Evolutionary conservation across 176 grass and related monocot species (phyloP).

Genomic region (Eragrostis nindensis): DNA sequence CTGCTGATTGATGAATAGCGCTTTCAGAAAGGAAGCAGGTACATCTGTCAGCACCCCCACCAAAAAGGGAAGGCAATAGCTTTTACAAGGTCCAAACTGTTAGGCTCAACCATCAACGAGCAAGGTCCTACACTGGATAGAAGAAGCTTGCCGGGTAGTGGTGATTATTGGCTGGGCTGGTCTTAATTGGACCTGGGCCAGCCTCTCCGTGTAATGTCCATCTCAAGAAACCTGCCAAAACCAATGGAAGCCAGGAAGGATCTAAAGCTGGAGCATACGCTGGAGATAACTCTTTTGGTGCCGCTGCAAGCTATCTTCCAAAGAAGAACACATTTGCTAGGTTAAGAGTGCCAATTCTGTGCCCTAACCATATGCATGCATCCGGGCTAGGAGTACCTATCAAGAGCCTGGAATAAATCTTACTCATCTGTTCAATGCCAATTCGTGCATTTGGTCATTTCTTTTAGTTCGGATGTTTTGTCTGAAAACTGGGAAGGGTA

Average conservation of each 20-base stretch:
- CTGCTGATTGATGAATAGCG: conserved; percentile 14
- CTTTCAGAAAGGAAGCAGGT: conserved; percentile 15
- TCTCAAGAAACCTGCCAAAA: conserved; percentile 40
- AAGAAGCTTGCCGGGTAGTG: background rate
- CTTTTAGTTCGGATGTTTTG: background rate
- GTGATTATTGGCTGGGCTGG: conserved; percentile 44
- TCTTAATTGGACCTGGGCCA: conserved; percentile 41
- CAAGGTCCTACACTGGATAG: background rate
- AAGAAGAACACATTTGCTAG: conserved; percentile 16
- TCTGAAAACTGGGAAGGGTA: background rate
- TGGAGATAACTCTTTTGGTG: no score
- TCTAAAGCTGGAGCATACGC: conserved; percentile 7
- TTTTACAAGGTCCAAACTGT: conserved; percentile 24
- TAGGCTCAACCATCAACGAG: conserved; percentile 31
- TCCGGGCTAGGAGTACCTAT: conserved; percentile 7
- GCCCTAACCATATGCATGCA: conserved; percentile 52
- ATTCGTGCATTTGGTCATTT: background rate
- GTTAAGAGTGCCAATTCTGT: conserved; percentile 33
- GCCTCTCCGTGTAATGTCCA: conserved; percentile 36
- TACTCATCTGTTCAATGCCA: conserved; percentile 33
- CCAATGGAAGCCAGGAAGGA: conserved; percentile 29
- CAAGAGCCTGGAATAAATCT: conserved; percentile 1
- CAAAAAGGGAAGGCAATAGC: background rate
- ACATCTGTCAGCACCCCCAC: conserved; percentile 18
- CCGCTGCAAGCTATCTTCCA: conserved; percentile 32